These are phyloP conservation scores for Marasmius fiardii DNA, from an alignment of 1,284 basidiomycete species.

Conservation along the genomic window DNA sequence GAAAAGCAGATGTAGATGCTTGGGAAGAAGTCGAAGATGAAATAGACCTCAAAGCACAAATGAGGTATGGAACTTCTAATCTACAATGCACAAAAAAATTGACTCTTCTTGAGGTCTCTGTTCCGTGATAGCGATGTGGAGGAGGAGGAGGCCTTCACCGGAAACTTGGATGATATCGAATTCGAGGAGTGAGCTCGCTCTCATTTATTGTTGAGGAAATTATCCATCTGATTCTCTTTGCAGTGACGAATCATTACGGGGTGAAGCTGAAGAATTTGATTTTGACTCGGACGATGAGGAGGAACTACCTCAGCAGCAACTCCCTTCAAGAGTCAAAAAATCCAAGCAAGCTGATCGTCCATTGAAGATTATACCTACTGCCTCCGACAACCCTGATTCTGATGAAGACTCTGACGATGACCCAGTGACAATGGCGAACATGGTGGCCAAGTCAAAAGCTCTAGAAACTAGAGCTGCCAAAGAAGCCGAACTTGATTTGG, in stretches of 20 bases:
- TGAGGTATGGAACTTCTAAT: slow-evolving; percentile 36
- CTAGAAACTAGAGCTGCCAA: slow-evolving; percentile 62
- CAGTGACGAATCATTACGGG: slow-evolving; percentile 44
- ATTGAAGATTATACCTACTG: slow-evolving; percentile 47
- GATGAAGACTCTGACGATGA: slow-evolving; percentile 50
- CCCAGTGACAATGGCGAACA: slow-evolving; percentile 68
- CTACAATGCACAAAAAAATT: slow-evolving; percentile 4
- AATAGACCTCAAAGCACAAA: slow-evolving; percentile 36
- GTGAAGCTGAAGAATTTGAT: slow-evolving; percentile 63
- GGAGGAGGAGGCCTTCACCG: slow-evolving; percentile 36
- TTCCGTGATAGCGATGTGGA: slow-evolving; percentile 52
- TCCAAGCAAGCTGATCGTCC: slow-evolving; percentile 52
- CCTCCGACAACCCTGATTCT: slow-evolving; percentile 43
- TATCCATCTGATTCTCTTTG: slow-evolving; percentile 1
- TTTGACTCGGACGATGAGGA: slow-evolving; percentile 67
- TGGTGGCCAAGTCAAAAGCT: slow-evolving; percentile 73
- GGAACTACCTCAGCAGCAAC: slow-evolving; percentile 26
- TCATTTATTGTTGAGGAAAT: slow-evolving; percentile 1
- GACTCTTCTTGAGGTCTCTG: slow-evolving; percentile 33
- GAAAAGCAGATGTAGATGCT: slow-evolving; percentile 36
- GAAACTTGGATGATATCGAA: slow-evolving; percentile 46
- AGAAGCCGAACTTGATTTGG: slow-evolving; percentile 66
- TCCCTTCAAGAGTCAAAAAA: slow-evolving; percentile 38
- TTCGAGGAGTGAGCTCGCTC: slow-evolving; percentile 25
- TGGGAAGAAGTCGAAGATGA: slow-evolving; percentile 65